phyloP scores from a whole-genome alignment of 257 asterid species.

The Cordia subcordata region DNA sequence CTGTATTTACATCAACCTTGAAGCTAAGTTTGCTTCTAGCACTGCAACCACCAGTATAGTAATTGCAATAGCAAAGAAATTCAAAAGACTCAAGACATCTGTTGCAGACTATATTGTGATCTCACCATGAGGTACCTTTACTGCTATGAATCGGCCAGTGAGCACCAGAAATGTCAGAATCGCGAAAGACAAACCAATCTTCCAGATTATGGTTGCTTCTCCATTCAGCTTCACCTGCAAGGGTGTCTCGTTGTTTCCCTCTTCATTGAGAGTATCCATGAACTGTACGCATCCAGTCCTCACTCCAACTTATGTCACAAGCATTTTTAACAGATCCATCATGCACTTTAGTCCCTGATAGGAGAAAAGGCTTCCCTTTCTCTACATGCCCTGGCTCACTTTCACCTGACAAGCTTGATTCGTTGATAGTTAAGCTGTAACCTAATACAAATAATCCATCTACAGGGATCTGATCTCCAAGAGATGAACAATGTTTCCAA shows the following conservation, averaged over 20 bases:
- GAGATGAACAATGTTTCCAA: constrained; percentile 67
- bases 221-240: constrained; percentile 79
- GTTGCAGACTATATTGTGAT: constrained; percentile 35
- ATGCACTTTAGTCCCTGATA: constrained; percentile 76
- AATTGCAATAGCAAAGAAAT: constrained; percentile 70
- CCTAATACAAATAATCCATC: constrained; percentile 68
- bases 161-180: constrained; percentile 61
- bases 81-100: constrained; percentile 44
- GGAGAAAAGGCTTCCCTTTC: constrained; percentile 47
- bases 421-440: constrained; percentile 54
- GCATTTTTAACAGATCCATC: constrained; percentile 77
- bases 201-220: constrained; percentile 72
- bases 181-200: constrained; percentile 64
- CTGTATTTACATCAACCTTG: too few relatives aligned
- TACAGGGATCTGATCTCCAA: constrained; percentile 80
- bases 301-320: constrained; percentile 76
- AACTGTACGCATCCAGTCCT: constrained; percentile 78
- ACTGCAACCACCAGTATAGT: constrained; percentile 85
- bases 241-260: constrained; percentile 78
- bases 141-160: constrained; percentile 35
- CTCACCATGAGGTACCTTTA: constrained; percentile 36
- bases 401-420: constrained; percentile 79
- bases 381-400: constrained; percentile 51
- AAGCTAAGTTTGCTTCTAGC: too few relatives aligned
- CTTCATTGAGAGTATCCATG: constrained; percentile 63